Percentiles rank a stretch among this genome's conserved stretches.
Evolutionary conservation across 2,329 filamentous ascomycete species (phyloP).

Genomic region (Ceratocystis smalleyi): DNA sequence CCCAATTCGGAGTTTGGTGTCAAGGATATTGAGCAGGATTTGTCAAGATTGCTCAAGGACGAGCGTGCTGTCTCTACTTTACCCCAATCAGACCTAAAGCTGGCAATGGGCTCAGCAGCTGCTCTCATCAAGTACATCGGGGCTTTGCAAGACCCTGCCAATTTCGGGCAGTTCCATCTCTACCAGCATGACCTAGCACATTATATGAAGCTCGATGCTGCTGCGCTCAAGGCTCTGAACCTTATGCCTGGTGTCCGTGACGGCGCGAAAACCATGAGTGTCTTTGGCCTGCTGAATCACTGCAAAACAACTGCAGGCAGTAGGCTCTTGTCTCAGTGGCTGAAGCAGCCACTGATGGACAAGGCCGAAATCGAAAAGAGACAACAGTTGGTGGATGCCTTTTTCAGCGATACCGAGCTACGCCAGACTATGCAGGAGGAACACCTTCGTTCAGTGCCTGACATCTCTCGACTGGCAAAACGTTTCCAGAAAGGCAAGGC

Average conservation of each 20-base stretch:
- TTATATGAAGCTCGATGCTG: constrained; percentile 96
- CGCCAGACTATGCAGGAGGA: constrained; percentile 95
- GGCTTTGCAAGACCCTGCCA: constrained; percentile 76
- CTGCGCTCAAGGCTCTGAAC: constrained; percentile 84
- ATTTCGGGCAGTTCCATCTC: constrained; percentile 92
- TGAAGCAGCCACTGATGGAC: constrained; percentile 95
- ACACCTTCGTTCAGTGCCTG: constrained; percentile 80
- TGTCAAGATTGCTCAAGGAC: constrained; percentile 73
- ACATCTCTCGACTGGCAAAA: constrained; percentile 84
- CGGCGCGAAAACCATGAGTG: constrained; percentile 91
- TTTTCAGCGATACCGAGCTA: constrained; percentile 81
- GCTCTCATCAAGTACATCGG: constrained; percentile 89
- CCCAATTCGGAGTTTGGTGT: constrained; percentile 62
- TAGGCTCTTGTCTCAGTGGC: constrained; percentile 79
- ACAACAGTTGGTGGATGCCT: constrained; percentile 89
- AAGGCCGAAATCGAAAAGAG: constrained; percentile 75
- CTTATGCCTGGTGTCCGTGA: constrained; percentile 92
- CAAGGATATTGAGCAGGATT: constrained; percentile 89
- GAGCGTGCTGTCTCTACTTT: constrained; percentile 62
- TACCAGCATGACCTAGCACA: constrained; percentile 95
- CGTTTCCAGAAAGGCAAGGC: constrained; percentile 86
- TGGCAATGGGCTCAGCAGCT: constrained; percentile 89
- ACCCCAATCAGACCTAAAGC: constrained; percentile 80
- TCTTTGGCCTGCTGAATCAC: constrained; percentile 87
- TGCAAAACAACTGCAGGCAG: constrained; percentile 95